phyloP scores from a whole-genome alignment of 1,284 basidiomycete genomes.

The Blastosporella zonata region DNA sequence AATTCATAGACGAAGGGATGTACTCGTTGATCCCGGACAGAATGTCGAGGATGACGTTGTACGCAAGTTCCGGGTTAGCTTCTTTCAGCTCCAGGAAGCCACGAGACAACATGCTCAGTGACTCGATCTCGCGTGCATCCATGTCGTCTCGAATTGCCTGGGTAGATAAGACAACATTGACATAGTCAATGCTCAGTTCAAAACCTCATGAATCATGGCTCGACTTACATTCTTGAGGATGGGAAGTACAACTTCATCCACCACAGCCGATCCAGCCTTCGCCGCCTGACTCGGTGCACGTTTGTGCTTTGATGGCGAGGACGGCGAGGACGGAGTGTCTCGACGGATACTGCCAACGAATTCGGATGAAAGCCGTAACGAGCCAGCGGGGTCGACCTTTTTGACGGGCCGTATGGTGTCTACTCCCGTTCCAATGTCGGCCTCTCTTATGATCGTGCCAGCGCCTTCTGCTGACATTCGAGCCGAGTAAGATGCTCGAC shows the following conservation, averaged over 20 bases:
- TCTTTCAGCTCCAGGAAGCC: conserved; percentile 85
- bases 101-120: conserved; percentile 83
- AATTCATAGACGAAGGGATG: conserved; percentile 29
- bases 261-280: conserved; percentile 67
- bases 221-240: conserved; percentile 61
- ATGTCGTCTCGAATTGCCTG: conserved; percentile 80
- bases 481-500: conserved; percentile 72
- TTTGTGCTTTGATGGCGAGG: conserved; percentile 47
- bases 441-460: conserved; percentile 77
- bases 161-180: neutral
- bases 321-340: conserved; percentile 36
- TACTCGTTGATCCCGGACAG: conserved; percentile 90
- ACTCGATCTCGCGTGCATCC: conserved; percentile 85
- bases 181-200: neutral
- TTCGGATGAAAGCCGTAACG: conserved; percentile 76
- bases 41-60: conserved; percentile 84
- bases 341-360: conserved; percentile 72
- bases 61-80: conserved; percentile 80
- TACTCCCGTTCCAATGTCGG: conserved; percentile 80
- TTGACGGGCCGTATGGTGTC: conserved; percentile 92
- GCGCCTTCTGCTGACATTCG: conserved; percentile 59
- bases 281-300: conserved; percentile 53
- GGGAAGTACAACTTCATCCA: conserved; percentile 81
- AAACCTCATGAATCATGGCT: neutral
- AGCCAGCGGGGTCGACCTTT: conserved; percentile 80